Percentiles rank a stretch among this genome's conserved stretches.
phyloP scores from a whole-genome alignment of 2,329 filamentous ascomycete species.

The Cladobotryum protrusum region DNA sequence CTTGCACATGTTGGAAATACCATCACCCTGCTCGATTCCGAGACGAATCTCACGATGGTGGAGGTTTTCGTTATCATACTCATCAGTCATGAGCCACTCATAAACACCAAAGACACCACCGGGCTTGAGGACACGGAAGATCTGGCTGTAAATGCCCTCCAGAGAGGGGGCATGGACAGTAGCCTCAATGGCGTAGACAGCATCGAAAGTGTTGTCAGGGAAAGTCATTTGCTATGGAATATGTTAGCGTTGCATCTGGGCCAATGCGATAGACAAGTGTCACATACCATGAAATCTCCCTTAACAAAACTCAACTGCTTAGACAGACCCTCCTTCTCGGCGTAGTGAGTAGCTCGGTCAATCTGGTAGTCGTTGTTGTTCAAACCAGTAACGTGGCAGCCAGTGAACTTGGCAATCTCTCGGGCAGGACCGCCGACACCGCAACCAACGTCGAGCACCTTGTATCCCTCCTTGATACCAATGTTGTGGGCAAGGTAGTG shows the following conservation, averaged over 20 bases:
- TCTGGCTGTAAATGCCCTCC: conserved; percentile 83
- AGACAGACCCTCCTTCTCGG: conserved; percentile 68
- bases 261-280: not conserved
- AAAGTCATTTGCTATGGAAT: conserved; percentile 65
- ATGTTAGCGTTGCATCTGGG: not conserved
- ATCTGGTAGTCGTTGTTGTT: conserved; percentile 99
- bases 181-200: conserved; percentile 90
- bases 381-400: conserved; percentile 75
- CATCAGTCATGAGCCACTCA: conserved; percentile 94
- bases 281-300: conserved; percentile 76
- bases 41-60: conserved; percentile 80
- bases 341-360: conserved; percentile 75
- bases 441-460: conserved; percentile 89
- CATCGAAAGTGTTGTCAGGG: conserved; percentile 81
- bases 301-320: conserved; percentile 77
- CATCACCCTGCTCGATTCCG: conserved; percentile 86
- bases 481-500: conserved; percentile 89
- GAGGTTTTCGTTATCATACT: conserved; percentile 81
- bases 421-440: conserved; percentile 91
- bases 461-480: conserved; percentile 71
- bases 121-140: conserved; percentile 88
- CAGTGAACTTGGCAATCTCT: conserved; percentile 89
- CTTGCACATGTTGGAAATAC: conserved; percentile 91
- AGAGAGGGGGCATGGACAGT: conserved; percentile 85
- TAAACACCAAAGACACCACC: conserved; percentile 90